Percentiles rank a stretch among this genome's conserved stretches.
These are phyloP conservation scores for Aureobasidium sp. DNA, from an alignment of 2,329 filamentous ascomycete species.

Conservation along the genomic window DNA sequence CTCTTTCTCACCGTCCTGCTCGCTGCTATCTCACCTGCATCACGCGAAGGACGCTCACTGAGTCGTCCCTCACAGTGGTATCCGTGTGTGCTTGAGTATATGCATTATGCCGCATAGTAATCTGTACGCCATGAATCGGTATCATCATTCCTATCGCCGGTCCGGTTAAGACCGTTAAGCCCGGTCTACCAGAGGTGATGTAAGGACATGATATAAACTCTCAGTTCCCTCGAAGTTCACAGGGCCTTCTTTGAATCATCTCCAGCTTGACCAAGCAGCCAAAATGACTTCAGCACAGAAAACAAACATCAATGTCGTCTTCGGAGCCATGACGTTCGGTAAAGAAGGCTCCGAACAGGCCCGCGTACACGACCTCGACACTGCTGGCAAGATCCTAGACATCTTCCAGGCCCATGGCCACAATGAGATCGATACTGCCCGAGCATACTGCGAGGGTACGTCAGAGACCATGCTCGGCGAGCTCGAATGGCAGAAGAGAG, in stretches of 20 bases:
- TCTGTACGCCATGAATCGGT: neutral
- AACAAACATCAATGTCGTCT: constrained; percentile 20
- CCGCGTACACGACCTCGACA: constrained; percentile 22
- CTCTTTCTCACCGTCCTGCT: neutral
- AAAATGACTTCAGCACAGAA: constrained; percentile 21
- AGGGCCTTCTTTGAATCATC: constrained; percentile 22
- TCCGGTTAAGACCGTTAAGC: neutral
- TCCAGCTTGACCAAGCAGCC: constrained; percentile 18
- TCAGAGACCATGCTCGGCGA: constrained; percentile 25
- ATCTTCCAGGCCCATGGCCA: constrained; percentile 27
- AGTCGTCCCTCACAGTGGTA: neutral
- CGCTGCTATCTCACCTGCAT: neutral
- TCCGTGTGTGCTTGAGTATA: neutral
- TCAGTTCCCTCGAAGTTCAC: neutral
- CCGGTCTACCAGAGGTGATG: neutral
- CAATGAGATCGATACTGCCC: constrained; percentile 26
- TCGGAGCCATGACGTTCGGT: constrained; percentile 23
- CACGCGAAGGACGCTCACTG: neutral
- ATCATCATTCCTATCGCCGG: neutral
- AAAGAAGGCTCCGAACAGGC: constrained; percentile 21
- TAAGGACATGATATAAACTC: neutral
- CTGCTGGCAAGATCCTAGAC: constrained; percentile 22
- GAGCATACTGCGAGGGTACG: constrained; percentile 23
- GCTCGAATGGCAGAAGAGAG: constrained; percentile 24
- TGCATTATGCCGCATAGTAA: no score